These are phyloP conservation scores for Fusarium circinatum DNA, from an alignment of 2,329 filamentous ascomycete species.

Conservation along the genomic window DNA sequence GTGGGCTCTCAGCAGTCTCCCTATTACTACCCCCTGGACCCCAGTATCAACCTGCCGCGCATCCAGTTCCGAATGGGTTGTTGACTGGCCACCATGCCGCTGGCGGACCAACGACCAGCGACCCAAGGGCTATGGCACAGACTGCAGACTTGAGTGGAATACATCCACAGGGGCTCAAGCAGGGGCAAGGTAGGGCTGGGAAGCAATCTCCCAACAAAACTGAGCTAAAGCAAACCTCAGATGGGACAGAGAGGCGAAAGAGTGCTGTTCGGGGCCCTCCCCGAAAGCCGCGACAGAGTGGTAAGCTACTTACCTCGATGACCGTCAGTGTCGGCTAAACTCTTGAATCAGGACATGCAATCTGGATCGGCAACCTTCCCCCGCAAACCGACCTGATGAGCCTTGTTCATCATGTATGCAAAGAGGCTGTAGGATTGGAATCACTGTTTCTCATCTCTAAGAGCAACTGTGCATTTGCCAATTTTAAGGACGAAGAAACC, in stretches of 20 bases:
- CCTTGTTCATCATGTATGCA: conserved; percentile 91
- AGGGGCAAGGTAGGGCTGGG: conserved; percentile 39
- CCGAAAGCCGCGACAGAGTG: conserved; percentile 65
- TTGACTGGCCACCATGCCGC: conserved; percentile 50
- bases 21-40: conserved; percentile 58
- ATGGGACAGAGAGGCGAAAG: conserved; percentile 36
- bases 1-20: conserved; percentile 54
- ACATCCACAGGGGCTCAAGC: conserved; percentile 20
- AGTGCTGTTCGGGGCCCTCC: conserved; percentile 49
- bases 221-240: conserved; percentile 34
- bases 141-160: conserved; percentile 14
- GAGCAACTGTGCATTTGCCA: conserved; percentile 97
- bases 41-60: conserved; percentile 51
- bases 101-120: conserved; percentile 37
- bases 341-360: conserved; percentile 73
- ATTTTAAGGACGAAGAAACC: conserved; percentile 83
- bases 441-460: conserved; percentile 95
- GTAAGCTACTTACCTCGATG: conserved; percentile 53
- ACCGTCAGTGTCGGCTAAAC: conserved; percentile 7
- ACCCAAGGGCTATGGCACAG: conserved; percentile 40
- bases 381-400: conserved; percentile 83
- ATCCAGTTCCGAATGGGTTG: conserved; percentile 47
- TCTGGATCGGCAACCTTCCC: conserved; percentile 96
- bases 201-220: conserved; percentile 19
- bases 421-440: conserved; percentile 80